Conservation (phyloP, 1,139 yeast genomes). For the Sugiyamaella sp. region DNA sequence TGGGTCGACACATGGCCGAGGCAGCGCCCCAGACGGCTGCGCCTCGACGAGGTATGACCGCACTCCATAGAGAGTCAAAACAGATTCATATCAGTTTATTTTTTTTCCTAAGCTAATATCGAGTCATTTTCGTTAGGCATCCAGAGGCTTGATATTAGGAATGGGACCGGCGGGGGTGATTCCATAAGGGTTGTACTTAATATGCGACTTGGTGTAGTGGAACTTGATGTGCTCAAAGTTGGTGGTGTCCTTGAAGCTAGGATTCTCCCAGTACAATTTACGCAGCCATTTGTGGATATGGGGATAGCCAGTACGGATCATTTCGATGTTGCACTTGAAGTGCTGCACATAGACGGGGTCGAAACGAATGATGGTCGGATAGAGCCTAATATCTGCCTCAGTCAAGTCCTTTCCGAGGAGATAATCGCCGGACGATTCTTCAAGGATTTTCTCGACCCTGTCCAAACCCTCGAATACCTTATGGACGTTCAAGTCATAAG, state of each 20-base stretch:
- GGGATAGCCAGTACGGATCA: conserved; percentile 83
- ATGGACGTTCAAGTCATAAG: conserved; percentile 71
- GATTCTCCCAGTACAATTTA: conserved; percentile 81
- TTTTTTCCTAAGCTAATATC: no score
- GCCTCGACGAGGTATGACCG: no score
- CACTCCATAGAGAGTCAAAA: no score
- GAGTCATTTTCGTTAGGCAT: conserved; percentile 20
- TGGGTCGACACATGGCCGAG: no score
- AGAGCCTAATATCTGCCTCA: conserved; percentile 88
- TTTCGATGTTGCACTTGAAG: conserved; percentile 86
- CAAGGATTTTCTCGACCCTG: conserved; percentile 68
- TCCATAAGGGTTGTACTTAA: conserved; percentile 75
- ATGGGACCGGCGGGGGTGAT: conserved; percentile 91
- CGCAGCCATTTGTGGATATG: conserved; percentile 76
- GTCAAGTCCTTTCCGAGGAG: conserved; percentile 70
- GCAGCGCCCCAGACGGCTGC: no score
- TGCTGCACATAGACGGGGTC: conserved; percentile 93
- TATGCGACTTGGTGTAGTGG: conserved; percentile 84
- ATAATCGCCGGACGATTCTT: conserved; percentile 54
- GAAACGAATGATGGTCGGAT: conserved; percentile 79
- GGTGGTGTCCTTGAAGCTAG: conserved; percentile 77
- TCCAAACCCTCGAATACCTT: conserved; percentile 73
- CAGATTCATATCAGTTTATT: no score
- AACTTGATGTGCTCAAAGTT: conserved; percentile 85
- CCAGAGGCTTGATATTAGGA: conserved; percentile 58